Base-by-base conservation (phyloP, 1,139 yeast genomes). In the Kurtzmaniella natalensis region DNA sequence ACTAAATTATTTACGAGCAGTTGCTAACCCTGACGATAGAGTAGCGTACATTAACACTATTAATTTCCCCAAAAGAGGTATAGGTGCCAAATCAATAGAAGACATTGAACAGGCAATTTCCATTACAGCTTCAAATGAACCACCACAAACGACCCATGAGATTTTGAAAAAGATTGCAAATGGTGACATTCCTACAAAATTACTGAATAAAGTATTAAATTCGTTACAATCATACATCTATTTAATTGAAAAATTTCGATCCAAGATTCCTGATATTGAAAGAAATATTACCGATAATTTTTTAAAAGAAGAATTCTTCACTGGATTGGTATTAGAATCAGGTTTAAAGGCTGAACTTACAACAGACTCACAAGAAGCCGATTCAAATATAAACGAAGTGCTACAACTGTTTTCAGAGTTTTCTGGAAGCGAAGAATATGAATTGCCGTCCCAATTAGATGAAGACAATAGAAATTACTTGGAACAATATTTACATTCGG, bases 31-130 rank as follows among this genome's bases (percentile, higher is more conserved):
- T 13, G 36, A 46, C 30, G 94, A 85, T 48, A 61, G 74, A 35
- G 53, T 75, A 20, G 85, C 95, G 0, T 61, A 76, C 25, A 42
- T 74, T 18, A 60, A 86, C 25, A 69, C 82, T 0, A 46, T 88
- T 23, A 71, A 72, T 32, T 65, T 63, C 33, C 92, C 92, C 0
- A 67, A 78, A 23, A 60, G 82, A 36, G 92, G 94, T 0, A 53
- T 87, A n/a, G 96, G 96, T 0, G 70, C 65, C 2, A 72, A 72
- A 33, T 61, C 81, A 0, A 42, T 79, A 6, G 63, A 63, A 1
- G 55, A 50, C 9, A 53, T 80, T 7, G 70, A 61, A 32, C 22
- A 28, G 15, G 34, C 34, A 30, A 25, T 41, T 13, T 36, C 36
- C 10, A 32, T 23, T 6, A 20, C 24, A 7, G 31, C 30, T 10